Conservation (phyloP, 805 yeast genomes). For the Kodamaea restingae region DNA sequence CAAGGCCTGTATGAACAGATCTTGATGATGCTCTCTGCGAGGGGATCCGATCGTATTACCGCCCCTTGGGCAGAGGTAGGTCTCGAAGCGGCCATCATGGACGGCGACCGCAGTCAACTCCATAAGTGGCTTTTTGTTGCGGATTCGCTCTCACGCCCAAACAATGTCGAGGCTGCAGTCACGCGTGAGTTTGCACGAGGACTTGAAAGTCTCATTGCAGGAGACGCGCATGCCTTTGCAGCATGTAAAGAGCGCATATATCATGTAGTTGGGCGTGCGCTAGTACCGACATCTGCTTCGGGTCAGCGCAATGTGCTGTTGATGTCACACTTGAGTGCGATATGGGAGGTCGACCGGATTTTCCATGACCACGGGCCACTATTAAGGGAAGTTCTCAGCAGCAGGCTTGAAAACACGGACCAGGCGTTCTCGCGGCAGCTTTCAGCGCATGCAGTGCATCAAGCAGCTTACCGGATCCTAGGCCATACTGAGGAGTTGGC, state of each 20-base stretch:
- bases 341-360: constrained; percentile 32
- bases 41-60: constrained; percentile 29
- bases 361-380: constrained; percentile 9
- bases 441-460: constrained; percentile 56
- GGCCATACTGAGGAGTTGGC: constrained; percentile 35
- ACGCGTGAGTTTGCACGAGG: constrained; percentile 66
- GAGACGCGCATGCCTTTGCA: constrained; percentile 31
- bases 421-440: constrained; percentile 54
- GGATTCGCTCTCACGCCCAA: constrained; percentile 39
- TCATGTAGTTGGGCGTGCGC: constrained; percentile 53
- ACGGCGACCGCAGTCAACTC: constrained; percentile 51
- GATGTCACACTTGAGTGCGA: constrained; percentile 35
- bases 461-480: constrained; percentile 36
- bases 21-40: constrained; percentile 44
- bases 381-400: constrained; percentile 20
- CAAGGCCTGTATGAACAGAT: constrained; percentile 73
- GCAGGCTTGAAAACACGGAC: constrained; percentile 33
- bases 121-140: constrained; percentile 56
- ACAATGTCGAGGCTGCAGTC: constrained; percentile 50
- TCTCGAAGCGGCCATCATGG: constrained; percentile 66
- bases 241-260: constrained; percentile 49
- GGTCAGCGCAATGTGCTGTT: constrained; percentile 34
- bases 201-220: constrained; percentile 39
- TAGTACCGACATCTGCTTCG: constrained; percentile 40
- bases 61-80: constrained; percentile 58